A percentile compares a stretch with the other conserved stretches of the same genome.
Evolutionary conservation across 768 basidiomycete species (phyloP).

Genomic region (Lactarius sp.): DNA sequence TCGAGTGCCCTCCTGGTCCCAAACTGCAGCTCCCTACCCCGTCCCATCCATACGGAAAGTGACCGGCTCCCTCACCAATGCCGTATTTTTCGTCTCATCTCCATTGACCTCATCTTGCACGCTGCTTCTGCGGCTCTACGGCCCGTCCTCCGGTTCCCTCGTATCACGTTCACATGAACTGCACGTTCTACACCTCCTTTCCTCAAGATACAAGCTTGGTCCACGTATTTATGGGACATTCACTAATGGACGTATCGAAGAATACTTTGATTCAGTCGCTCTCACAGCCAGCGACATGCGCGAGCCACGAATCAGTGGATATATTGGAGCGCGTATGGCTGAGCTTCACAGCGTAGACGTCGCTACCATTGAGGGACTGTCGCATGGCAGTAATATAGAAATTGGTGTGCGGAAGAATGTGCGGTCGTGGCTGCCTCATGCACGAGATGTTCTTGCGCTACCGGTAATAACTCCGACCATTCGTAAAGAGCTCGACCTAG

Average conservation of each 20-base stretch:
- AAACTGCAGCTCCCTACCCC: slow-evolving; percentile 41
- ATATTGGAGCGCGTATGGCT: slow-evolving; percentile 93
- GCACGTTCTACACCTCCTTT: slow-evolving; percentile 82
- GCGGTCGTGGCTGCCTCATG: slow-evolving; percentile 62
- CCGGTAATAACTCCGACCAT: slow-evolving; percentile 44
- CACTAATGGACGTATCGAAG: slow-evolving; percentile 90
- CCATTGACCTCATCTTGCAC: slow-evolving; percentile 50
- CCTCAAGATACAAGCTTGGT: slow-evolving; percentile 82
- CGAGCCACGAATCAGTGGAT: slow-evolving; percentile 66
- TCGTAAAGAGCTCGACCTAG: slow-evolving; percentile 56
- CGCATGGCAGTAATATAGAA: slow-evolving; percentile 48
- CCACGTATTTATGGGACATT: slow-evolving; percentile 94
- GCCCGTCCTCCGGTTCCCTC: slow-evolving; percentile 76
- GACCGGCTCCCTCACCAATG: slow-evolving; percentile 91
- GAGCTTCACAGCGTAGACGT: slow-evolving; percentile 93
- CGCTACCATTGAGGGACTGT: slow-evolving; percentile 48
- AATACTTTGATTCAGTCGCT: slow-evolving; percentile 88
- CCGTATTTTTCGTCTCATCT: slow-evolving; percentile 93
- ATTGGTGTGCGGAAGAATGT: slow-evolving; percentile 64
- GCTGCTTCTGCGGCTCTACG: slow-evolving; percentile 87
- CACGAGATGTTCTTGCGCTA: slow-evolving; percentile 69
- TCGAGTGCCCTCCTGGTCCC: slow-evolving; percentile 55
- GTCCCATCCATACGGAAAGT: slow-evolving; percentile 68
- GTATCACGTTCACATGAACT: slow-evolving; percentile 88
- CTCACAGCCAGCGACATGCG: slow-evolving; percentile 75